Base-by-base conservation (phyloP, 352 stramenopile species). In the Globisporangium cederbergense region DNA sequence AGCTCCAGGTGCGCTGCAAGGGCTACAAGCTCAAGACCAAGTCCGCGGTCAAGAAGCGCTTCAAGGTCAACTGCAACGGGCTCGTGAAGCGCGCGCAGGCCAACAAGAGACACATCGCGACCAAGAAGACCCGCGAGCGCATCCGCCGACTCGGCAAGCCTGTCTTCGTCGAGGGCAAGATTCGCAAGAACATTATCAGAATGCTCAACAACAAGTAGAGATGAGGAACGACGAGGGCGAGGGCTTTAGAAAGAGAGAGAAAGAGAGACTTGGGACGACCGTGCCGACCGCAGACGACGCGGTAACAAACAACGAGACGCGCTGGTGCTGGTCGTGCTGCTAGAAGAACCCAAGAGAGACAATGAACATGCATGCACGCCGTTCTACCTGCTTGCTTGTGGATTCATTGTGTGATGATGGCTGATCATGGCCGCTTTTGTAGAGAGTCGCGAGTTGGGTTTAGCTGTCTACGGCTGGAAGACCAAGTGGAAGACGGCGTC, bases 21-120 rank as follows among this genome's bases (percentile, higher is more conserved):
- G 78, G 78, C 55, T 91, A 91, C 75, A 93, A 93, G 68, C 80
- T 91, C 71, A 91, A 91, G 78, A 84, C 76, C 42, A 93, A 91
- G 73, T 80, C 84, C 57, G 65, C 81, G 11, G 84, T 93, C 25
- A 93, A 93, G 73, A 93, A 93, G 71, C 85, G 85, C 70, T 93
- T 93, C 73, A 83, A 80, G 55, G 82, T 93, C 45, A 93, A 93
- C 72, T 68, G 61, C 63, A 93, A 93, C 65, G 85, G 85, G 7
- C 70, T 90, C 60, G 82, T 93, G 18, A 91, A 91, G 78, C 82
- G 85, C 62, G 73, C 77, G 32, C 81, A 91, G 67, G 79, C 82
- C 66, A 89, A 89, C 72, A 93, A 93, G 79, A 79, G 85, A 66
- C 85, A 93, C 71, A 88, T 93, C 65, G 83, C 82, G 25, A 93